Evolutionary conservation across 2,329 filamentous ascomycete species (phyloP), one percentile per base, ranked within the genome.

Genomic region (Aspergillus novofumigatus): DNA sequence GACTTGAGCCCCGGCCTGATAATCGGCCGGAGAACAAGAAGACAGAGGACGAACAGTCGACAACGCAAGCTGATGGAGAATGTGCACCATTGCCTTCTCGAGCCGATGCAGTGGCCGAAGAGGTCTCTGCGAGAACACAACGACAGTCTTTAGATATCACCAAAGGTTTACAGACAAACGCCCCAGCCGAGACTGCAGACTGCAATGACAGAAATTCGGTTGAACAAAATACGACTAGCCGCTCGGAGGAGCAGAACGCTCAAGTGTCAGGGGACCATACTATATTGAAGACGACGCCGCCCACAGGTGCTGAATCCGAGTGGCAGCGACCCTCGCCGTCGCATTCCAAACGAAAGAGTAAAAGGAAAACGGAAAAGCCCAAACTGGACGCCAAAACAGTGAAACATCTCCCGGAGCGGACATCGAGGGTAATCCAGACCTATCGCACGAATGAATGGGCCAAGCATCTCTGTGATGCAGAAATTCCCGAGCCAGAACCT

Each of bases 391-490:
- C 64, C 10, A 68, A 67, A 41, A 72, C 72, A 3, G 69, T 78
- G 32, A 84, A 86, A 3, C 80, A 80, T 10, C 80, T 96, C 9
- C 90, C 90, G 0, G 77, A 81, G n/a, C 84, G 85, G 11, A 74
- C 92, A 35, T 94, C 92, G 1, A 87, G 85, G 59, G 83, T 96
- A 8, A 88, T 92, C 1, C 79, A 91, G 70, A 90, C 89, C 0
- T 96, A 94, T 69, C 85, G 93, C 56, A 97, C 92, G 1, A 96
- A 96, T 62, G 93, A 97, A 75, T 97, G 93, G 93, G 91, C 92
- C 0, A 97, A 96, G 72, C 91, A 96, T 71, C 80, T 96, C 10
- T 86, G 86, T 61, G 78, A 83, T 45, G 92, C 93, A 6, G 92
- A 97, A 17, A 77, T 78, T 4, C 91, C 91, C 1, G 82, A 85